Conservation (phyloP, 2,329 filamentous ascomycete genomes). For the Trichoderma lentiforme region DNA sequence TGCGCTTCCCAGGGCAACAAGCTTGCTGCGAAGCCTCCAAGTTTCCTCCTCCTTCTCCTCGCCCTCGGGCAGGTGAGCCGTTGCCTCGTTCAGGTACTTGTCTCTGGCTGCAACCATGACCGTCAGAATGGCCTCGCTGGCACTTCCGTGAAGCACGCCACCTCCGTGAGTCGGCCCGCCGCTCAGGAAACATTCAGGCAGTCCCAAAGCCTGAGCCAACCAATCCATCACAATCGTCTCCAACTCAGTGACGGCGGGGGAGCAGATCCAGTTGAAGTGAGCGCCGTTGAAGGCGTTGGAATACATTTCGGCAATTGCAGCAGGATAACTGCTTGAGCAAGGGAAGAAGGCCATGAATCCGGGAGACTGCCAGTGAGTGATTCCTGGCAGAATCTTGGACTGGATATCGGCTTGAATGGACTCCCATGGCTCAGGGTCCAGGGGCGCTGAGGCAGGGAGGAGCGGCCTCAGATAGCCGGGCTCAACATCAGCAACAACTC, state of each 20-base stretch:
- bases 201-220: constrained; percentile 70
- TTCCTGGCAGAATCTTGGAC: constrained; percentile 80
- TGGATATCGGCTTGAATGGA: constrained; percentile 82
- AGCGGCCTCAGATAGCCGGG: constrained; percentile 83
- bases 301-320: constrained; percentile 90
- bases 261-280: constrained; percentile 97
- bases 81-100: constrained; percentile 63
- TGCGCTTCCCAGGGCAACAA: constrained; percentile 78
- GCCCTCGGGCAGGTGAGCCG: constrained; percentile 45
- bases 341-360: constrained; percentile 98
- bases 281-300: constrained; percentile 83
- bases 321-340: constrained; percentile 74
- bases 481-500: constrained; percentile 72
- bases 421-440: constrained; percentile 68
- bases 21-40: constrained; percentile 46
- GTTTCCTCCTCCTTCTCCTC: constrained; percentile 70
- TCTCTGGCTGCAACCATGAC: constrained; percentile 86
- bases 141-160: constrained; percentile 91
- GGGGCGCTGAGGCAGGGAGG: constrained; percentile 65
- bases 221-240: constrained; percentile 93
- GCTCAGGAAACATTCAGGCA: constrained; percentile 73
- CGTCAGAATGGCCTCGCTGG: constrained; percentile 82
- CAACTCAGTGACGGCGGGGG: constrained; percentile 85
- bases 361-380: constrained; percentile 93
- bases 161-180: constrained; percentile 69